These are phyloP conservation scores for Stentor roeselii DNA, from an alignment of 73 alveolate species.

Conservation along the genomic window DNA sequence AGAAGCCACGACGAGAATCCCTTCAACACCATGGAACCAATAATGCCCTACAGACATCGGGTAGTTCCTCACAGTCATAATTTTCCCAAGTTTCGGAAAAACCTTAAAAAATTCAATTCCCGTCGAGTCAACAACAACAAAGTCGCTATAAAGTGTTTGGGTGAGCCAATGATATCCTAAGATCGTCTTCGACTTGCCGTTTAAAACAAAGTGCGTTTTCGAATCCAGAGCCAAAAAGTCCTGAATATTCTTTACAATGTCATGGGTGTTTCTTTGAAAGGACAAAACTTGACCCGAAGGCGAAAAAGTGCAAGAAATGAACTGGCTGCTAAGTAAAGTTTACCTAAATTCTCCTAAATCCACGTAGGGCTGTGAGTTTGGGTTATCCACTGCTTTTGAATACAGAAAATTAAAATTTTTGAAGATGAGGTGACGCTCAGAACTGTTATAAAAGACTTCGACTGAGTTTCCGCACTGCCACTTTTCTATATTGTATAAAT, in stretches of 20 bases:
- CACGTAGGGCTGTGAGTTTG: not conserved
- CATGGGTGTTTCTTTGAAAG: slow-evolving; percentile 1
- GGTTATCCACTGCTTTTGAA: slow-evolving; percentile 22
- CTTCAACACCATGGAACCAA: slow-evolving; percentile 1
- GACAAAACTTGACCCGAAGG: not conserved
- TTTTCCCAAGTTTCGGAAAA: not conserved
- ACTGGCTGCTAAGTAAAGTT: not conserved
- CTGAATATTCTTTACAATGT: not conserved
- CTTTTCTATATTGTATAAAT: not conserved
- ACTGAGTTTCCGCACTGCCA: slow-evolving; percentile 21
- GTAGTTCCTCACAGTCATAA: not conserved
- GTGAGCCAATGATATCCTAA: slow-evolving; percentile 16
- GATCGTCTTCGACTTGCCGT: not conserved
- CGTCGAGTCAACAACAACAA: not conserved
- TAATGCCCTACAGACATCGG: slow-evolving; percentile 21
- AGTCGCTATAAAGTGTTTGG: not conserved
- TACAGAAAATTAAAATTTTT: not conserved
- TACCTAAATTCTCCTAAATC: slow-evolving; percentile 14
- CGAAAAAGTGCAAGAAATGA: not conserved
- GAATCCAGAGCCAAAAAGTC: not conserved
- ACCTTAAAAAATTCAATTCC: slow-evolving; percentile 8
- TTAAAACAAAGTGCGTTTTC: not conserved
- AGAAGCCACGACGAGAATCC: slow-evolving; percentile 4
- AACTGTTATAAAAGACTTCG: not conserved
- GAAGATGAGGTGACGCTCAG: not conserved